These are phyloP conservation scores for Barnettozyma californica DNA, from an alignment of 805 yeast genomes.

Conservation along the genomic window DNA sequence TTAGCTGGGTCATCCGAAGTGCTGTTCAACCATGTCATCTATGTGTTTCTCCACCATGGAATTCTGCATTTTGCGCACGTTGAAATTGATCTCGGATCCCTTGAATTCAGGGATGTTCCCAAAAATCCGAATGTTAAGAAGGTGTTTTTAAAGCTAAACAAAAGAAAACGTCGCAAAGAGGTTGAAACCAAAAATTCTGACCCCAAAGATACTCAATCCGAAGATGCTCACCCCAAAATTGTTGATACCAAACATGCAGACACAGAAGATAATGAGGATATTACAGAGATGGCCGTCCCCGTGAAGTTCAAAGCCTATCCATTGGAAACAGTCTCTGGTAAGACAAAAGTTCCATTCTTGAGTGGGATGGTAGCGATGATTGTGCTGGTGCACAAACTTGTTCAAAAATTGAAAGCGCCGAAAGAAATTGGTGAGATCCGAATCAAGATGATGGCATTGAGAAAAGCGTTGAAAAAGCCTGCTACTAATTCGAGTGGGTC, in stretches of 20 bases:
- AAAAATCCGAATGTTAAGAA: not conserved
- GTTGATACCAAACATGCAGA: too few relatives aligned
- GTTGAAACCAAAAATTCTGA: too few relatives aligned
- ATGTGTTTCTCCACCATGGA: not conserved
- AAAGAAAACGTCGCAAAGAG: not conserved
- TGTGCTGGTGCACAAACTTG: not conserved
- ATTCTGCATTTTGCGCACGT: not conserved
- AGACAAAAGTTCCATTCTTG: not conserved
- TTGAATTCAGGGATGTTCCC: too few relatives aligned
- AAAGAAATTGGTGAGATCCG: not conserved
- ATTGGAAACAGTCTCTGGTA: not conserved
- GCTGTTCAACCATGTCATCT: not conserved
- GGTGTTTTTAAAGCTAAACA: not conserved
- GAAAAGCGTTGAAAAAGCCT: not conserved
- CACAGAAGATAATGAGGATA: not conserved
- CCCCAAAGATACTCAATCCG: too few relatives aligned
- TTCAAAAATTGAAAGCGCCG: not conserved
- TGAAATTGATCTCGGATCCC: too few relatives aligned
- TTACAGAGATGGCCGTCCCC: not conserved
- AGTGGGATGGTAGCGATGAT: not conserved
- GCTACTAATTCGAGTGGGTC: not conserved
- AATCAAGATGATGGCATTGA: not conserved
- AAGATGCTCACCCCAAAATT: too few relatives aligned
- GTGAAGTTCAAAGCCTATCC: not conserved
- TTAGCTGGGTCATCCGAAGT: not conserved